These are phyloP conservation scores for Fraxinus velutina DNA, from an alignment of 305 asterid species.

Conservation along the genomic window DNA sequence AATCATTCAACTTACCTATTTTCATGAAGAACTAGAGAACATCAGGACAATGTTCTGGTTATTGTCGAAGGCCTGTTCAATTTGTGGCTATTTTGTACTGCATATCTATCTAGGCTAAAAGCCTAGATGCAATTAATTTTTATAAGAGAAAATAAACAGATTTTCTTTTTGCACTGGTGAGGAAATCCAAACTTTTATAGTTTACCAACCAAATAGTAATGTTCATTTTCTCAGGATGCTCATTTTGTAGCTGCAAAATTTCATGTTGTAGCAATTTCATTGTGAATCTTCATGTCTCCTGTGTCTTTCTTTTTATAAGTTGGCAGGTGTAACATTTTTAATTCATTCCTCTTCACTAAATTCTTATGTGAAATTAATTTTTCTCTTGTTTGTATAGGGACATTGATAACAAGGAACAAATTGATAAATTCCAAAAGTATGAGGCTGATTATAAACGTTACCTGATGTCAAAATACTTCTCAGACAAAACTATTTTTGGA, in stretches of 20 bases:
- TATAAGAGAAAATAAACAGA: neutral
- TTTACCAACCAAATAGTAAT: neutral
- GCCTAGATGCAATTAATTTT: neutral
- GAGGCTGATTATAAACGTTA: conserved; percentile 58
- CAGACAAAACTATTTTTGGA: conserved; percentile 80
- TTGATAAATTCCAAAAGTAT: conserved; percentile 56
- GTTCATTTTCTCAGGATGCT: neutral
- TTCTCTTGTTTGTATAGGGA: conserved; percentile 35
- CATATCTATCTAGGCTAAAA: neutral
- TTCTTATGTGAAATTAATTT: conserved; percentile 11
- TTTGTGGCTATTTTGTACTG: neutral
- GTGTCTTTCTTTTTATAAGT: neutral
- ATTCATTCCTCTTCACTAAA: neutral
- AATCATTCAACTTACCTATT: neutral
- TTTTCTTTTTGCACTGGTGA: neutral
- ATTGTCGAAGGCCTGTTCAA: neutral
- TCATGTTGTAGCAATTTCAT: neutral
- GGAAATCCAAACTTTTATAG: neutral
- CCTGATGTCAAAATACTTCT: conserved; percentile 71
- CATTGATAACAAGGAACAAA: conserved; percentile 40
- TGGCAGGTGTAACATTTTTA: neutral
- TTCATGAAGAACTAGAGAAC: neutral
- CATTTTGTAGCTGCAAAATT: neutral
- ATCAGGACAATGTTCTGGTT: neutral
- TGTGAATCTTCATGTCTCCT: neutral